Evolutionary conservation across 805 yeast species (phyloP), one percentile per base, ranked within the genome.

Genomic region (Yarrowia porcina): DNA sequence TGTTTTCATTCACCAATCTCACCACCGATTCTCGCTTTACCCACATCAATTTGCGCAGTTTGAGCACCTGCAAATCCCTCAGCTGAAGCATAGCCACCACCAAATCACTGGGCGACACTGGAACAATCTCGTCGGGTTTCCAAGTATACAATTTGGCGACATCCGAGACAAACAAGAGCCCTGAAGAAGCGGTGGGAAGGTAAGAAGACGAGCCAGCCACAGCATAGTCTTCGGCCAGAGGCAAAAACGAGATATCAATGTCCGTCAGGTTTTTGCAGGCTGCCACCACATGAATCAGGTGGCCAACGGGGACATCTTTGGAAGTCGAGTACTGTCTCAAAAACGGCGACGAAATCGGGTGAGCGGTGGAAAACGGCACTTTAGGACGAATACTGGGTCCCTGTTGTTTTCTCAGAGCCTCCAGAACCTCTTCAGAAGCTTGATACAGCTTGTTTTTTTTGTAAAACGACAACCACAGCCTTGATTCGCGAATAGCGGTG

Each of bases 281-380:
- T n/a, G 80, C 80, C 38, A 90, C 69, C 36, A 90, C 69, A 71
- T 89, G 96, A 13, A 90, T 70, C 10, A 91, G 69, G 66, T 84
- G 83, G 0, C 97, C 97, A 28, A 87, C 75, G 0, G 97, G 97
- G 7, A 90, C 71, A 71, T 90, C 97, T 67, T 81, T 83, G n/a
- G 86, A 80, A 20, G 81, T 77, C 3, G 89, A 79, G 72, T 87
- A 88, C 71, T 83, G 86, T 61, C 79, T 69, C 36, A 89, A 71
- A 66, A 86, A 83, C 63, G 83, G 82, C 10, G 67, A 47, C 52
- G 66, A 30, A 56, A 62, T 44, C 21, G 72, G 66, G 41, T 64
- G 65, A 9, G 69, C 63, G 3, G 67, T 60, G 6, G 60, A 44
- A 13, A 54, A 57, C 47, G 44, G 25, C 27, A 56, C 49, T n/a